Base-by-base conservation (phyloP, 2,329 filamentous ascomycete species). In the Colletotrichum godetiae region DNA sequence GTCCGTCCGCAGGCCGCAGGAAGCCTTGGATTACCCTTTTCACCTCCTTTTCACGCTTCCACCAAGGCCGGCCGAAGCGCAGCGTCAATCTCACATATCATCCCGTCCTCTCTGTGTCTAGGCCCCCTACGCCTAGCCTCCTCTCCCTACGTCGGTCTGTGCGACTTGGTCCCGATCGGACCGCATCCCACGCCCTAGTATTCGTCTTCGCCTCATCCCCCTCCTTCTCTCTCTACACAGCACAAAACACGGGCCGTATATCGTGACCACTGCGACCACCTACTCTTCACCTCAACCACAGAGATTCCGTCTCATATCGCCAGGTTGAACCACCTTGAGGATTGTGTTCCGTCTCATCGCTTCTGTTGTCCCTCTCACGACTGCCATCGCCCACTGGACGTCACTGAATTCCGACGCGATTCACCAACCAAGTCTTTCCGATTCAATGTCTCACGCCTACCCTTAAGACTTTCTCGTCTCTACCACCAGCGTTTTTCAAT, bases 111-210 rank as follows among this genome's bases (percentile, higher is more conserved):
- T 49, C 42, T 22, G 15, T 8, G 19, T 49, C 42, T 49, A 22
- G 19, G 19, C 42, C 42, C 19, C 42, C 42, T 22, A n/a, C 67
- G 2, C 27, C 27, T 29, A 29, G 27, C 27, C 27, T 66, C 35
- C 56, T 71, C 19, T 70, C 60, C 71, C 57, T 73, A 37, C 71
- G 31, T 73, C 61, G 46, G 71, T 71, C 71, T 73, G 71, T 73
- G 71, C 71, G 49, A 65, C n/a, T 49, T 65, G 46, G n/a, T 19
- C 56, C 60, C 35, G 33, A 61, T 62, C 71, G 56, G 65, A 58
- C 52, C 49, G 67, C 56, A 66, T 70, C 60, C 33, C 46, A 24
- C 67, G 10, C n/a, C 49, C 67, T 24, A 66, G 29, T 71, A 19
- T 24, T 33, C 56, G 24, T 35, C 49, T 58, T 62, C 66, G 24